Evolutionary conservation across 495 filamentous ascomycete species (phyloP).

Genomic region (Saxophila tyrrhenica): DNA sequence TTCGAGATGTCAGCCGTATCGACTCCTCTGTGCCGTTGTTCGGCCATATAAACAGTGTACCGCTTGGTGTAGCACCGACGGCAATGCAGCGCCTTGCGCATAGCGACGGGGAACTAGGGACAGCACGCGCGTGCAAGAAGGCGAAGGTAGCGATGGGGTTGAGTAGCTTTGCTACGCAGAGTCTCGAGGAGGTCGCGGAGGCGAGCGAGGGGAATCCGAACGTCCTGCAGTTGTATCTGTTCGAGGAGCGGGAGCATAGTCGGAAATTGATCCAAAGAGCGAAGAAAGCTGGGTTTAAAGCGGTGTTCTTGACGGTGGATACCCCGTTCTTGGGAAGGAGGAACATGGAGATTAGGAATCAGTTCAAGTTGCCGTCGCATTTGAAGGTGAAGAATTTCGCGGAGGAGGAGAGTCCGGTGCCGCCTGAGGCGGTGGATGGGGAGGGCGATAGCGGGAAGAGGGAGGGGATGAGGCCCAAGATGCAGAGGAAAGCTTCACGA

Average conservation of each 20-base stretch:
- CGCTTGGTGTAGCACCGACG: slow-evolving; percentile 24
- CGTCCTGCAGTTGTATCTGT: slow-evolving; percentile 23
- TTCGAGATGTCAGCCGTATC: slow-evolving; percentile 19
- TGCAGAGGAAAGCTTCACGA: slow-evolving; percentile 10
- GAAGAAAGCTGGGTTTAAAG: slow-evolving; percentile 28
- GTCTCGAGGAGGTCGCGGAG: slow-evolving; percentile 21
- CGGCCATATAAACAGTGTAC: slow-evolving; percentile 15
- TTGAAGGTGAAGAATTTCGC: slow-evolving; percentile 29
- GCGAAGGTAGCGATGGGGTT: slow-evolving; percentile 19
- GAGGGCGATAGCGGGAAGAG: not conserved
- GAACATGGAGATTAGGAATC: slow-evolving; percentile 37
- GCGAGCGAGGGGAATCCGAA: slow-evolving; percentile 9
- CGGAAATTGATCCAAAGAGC: slow-evolving; percentile 37
- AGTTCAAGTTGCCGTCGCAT: slow-evolving; percentile 32
- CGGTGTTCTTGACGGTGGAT: slow-evolving; percentile 31
- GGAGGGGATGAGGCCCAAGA: not conserved
- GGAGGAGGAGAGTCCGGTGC: slow-evolving; percentile 9
- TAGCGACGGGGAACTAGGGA: slow-evolving; percentile 20
- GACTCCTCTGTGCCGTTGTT: slow-evolving; percentile 13
- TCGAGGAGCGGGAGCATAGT: slow-evolving; percentile 24
- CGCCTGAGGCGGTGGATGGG: slow-evolving; percentile 15
- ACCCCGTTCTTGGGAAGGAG: slow-evolving; percentile 29
- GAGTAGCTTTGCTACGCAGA: slow-evolving; percentile 19
- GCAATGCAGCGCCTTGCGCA: slow-evolving; percentile 24
- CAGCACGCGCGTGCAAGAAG: slow-evolving; percentile 18